Percentiles rank a stretch among this genome's conserved stretches.
Conservation (phyloP, 768 basidiomycete genomes). For the Russula foetens region DNA sequence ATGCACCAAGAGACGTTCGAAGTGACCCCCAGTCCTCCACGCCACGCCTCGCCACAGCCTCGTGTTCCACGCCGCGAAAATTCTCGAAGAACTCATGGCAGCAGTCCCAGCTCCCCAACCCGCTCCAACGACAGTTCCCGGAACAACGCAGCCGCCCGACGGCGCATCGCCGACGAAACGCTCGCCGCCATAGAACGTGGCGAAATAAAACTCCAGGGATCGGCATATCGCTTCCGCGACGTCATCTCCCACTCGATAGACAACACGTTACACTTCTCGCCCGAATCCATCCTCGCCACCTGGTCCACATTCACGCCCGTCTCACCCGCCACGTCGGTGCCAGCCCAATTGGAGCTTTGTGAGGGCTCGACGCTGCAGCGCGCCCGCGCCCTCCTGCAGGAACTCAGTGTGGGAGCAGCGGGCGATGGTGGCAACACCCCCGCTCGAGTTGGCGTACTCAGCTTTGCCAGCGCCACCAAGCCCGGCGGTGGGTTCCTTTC, state of each 20-base stretch:
- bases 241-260: slow-evolving; percentile 30
- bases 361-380: slow-evolving; percentile 61
- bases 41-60: not conserved
- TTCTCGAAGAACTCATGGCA: not conserved
- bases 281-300: slow-evolving; percentile 38
- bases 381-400: slow-evolving; percentile 33
- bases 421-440: slow-evolving; percentile 21
- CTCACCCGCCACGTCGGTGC: not conserved
- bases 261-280: slow-evolving; percentile 46
- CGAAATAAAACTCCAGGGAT: slow-evolving; percentile 28
- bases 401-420: slow-evolving; percentile 18
- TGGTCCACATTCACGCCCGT: slow-evolving; percentile 32
- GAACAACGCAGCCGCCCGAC: not conserved
- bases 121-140: not conserved
- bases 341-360: slow-evolving; percentile 37
- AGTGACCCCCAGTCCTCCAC: not conserved
- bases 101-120: not conserved
- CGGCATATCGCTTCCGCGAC: slow-evolving; percentile 29
- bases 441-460: slow-evolving; percentile 49
- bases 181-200: slow-evolving; percentile 42
- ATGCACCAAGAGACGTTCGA: slow-evolving; percentile 2
- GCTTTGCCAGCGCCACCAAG: slow-evolving; percentile 68
- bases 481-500: slow-evolving; percentile 70
- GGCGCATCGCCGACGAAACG: slow-evolving; percentile 42
- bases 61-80: slow-evolving; percentile 3